Evolutionary conservation across 164 flowering plant species (phyloP).

Genomic region (Sedum album): DNA sequence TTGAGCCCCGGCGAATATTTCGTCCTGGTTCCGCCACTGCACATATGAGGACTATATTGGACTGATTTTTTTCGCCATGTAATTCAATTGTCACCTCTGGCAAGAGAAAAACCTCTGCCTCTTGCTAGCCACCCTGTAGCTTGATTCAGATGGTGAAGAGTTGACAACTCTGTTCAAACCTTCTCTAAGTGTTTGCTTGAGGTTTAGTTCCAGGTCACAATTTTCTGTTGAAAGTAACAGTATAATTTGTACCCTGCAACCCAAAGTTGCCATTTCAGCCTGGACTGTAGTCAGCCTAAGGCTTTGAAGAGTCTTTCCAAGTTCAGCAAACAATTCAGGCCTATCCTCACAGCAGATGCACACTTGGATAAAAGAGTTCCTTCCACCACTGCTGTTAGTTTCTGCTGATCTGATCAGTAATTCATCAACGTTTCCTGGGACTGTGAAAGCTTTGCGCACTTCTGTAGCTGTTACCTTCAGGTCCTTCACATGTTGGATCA

Average conservation of each 20-base stretch:
- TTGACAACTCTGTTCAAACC: conserved; percentile 27
- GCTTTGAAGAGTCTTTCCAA: conserved; percentile 42
- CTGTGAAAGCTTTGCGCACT: conserved; percentile 21
- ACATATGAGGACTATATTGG: no score
- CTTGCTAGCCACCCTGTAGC: conserved; percentile 37
- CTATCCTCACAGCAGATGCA: conserved; percentile 76
- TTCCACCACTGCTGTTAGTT: conserved; percentile 3
- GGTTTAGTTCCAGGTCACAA: conserved; percentile 11
- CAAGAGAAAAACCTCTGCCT: conserved; percentile 52
- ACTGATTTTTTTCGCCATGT: no score
- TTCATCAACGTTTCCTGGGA: conserved; percentile 68
- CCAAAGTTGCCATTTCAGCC: conserved; percentile 61
- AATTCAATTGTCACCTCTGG: conserved; percentile 13
- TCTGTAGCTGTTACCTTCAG: conserved; percentile 53
- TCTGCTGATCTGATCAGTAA: conserved; percentile 26
- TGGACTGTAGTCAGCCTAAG: conserved; percentile 36
- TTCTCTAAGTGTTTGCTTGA: conserved; percentile 31
- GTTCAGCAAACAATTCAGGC: conserved; percentile 51
- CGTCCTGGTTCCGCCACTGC: no score
- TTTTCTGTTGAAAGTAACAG: conserved; percentile 23
- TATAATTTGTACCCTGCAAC: conserved; percentile 43
- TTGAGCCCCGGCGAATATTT: no score
- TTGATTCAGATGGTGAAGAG: conserved; percentile 22
- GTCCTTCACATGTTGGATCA: conserved; percentile 60
- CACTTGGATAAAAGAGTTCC: conserved; percentile 38